Percentiles rank a stretch among this genome's conserved stretches.
These are phyloP conservation scores for Hypoxylon trugodes DNA, from an alignment of 495 filamentous ascomycete species.

Conservation along the genomic window DNA sequence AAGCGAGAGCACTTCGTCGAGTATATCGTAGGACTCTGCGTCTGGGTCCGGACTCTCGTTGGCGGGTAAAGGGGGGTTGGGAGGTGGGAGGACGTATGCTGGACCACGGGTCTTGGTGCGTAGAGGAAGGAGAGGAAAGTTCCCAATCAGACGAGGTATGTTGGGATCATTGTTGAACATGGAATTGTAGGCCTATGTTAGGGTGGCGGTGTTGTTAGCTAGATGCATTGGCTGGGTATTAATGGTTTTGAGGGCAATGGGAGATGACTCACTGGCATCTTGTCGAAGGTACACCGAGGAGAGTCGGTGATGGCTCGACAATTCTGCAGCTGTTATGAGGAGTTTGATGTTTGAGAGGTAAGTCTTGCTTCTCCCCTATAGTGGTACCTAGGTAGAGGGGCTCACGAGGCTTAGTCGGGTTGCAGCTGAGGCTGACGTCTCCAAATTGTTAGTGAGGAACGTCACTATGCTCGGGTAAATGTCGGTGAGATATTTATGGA, in stretches of 20 bases:
- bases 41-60: slow-evolving; percentile 79
- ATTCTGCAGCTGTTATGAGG: slow-evolving; percentile 7
- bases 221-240: background rate
- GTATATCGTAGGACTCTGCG: slow-evolving; percentile 88
- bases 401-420: slow-evolving; percentile 13
- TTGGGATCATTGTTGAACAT: slow-evolving; percentile 83
- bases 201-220: slow-evolving; percentile 9
- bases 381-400: slow-evolving; percentile 8
- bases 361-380: background rate
- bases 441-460: slow-evolving; percentile 24
- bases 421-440: slow-evolving; percentile 29
- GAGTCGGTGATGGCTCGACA: slow-evolving; percentile 31
- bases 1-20: slow-evolving; percentile 90
- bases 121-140: slow-evolving; percentile 92
- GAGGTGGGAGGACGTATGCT: slow-evolving; percentile 76
- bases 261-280: slow-evolving; percentile 46
- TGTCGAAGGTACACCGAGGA: slow-evolving; percentile 34
- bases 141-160: slow-evolving; percentile 67
- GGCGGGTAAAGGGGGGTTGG: slow-evolving; percentile 70
- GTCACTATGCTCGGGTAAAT: slow-evolving; percentile 28
- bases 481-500: slow-evolving; percentile 1
- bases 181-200: slow-evolving; percentile 85
- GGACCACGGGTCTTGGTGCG: slow-evolving; percentile 93
- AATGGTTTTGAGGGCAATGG: background rate
- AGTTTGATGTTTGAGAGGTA: background rate